Conservation (phyloP, 192 early-diverging fungal species). For the Entomortierella parvispora region DNA sequence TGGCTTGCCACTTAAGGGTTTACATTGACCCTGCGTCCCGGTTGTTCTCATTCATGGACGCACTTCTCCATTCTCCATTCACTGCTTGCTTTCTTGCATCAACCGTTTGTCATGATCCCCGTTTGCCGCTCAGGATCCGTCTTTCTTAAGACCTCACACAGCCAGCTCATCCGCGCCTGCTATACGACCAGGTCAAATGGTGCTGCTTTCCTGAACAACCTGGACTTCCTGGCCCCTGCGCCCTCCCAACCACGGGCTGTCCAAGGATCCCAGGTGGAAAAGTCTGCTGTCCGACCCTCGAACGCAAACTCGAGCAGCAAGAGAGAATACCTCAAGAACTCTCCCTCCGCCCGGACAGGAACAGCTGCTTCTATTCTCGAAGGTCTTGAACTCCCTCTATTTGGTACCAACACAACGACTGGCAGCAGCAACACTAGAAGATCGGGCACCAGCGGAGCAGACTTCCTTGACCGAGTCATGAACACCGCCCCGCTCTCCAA, state of each 20-base stretch:
- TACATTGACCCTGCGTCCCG: too few species aligned
- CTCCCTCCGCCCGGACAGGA: neutral
- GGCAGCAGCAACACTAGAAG: neutral
- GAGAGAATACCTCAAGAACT: constrained; percentile 9
- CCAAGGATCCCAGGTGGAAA: neutral
- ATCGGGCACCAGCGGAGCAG: too few species aligned
- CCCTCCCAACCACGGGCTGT: constrained; percentile 14
- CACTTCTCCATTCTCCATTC: too few species aligned
- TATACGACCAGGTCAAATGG: constrained; percentile 46
- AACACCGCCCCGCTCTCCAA: neutral
- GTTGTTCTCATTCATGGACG: too few species aligned
- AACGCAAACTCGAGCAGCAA: constrained; percentile 6
- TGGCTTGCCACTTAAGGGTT: too few species aligned
- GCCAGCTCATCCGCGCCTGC: neutral
- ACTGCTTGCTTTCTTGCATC: too few species aligned
- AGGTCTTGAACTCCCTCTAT: neutral
- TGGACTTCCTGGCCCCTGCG: constrained; percentile 43
- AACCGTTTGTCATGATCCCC: constrained; percentile 29
- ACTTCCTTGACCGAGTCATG: neutral
- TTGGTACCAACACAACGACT: neutral
- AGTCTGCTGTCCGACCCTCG: neutral
- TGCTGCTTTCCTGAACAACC: constrained; percentile 42
- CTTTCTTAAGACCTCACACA: neutral
- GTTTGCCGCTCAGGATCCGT: constrained; percentile 1
- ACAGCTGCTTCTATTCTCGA: constrained; percentile 8